phyloP scores from a whole-genome alignment of 345 rosid species.

The Angophora floribunda region DNA sequence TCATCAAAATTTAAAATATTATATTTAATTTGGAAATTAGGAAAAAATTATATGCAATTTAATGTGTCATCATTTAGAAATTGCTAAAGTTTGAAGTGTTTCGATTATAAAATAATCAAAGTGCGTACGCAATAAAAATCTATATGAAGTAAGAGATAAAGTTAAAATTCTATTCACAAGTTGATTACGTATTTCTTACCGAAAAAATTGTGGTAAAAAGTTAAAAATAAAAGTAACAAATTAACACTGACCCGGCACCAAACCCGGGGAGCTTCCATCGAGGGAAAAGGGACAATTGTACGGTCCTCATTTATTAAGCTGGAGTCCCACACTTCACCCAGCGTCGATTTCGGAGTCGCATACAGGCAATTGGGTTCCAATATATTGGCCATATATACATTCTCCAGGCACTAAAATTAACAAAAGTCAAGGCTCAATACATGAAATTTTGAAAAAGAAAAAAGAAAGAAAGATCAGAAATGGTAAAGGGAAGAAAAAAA shows the following conservation, averaged over 20 bases:
- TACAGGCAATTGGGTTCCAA: neutral
- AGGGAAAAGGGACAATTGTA: neutral
- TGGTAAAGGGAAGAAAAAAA: neutral
- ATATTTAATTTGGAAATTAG: too few relatives aligned
- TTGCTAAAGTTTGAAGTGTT: neutral
- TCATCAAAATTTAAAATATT: too few relatives aligned
- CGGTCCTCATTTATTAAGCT: neutral
- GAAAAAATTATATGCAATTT: neutral
- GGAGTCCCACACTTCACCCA: neutral
- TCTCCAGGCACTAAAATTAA: neutral
- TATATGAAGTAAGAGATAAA: neutral
- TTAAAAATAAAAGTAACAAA: neutral
- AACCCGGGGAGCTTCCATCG: neutral
- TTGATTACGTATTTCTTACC: neutral
- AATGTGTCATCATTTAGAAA: neutral
- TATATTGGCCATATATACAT: neutral
- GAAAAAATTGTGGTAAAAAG: neutral
- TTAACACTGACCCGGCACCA: neutral
- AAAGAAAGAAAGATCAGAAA: neutral
- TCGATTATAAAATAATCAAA: neutral
- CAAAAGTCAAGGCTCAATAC: neutral
- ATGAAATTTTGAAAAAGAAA: neutral
- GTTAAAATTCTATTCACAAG: neutral
- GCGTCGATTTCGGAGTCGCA: neutral
- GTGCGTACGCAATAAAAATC: neutral